A percentile compares a stretch with the other conserved stretches of the same genome.
phyloP scores from a whole-genome alignment of 371 early-diverging fungal genomes.

The Mortierella sp. region DNA sequence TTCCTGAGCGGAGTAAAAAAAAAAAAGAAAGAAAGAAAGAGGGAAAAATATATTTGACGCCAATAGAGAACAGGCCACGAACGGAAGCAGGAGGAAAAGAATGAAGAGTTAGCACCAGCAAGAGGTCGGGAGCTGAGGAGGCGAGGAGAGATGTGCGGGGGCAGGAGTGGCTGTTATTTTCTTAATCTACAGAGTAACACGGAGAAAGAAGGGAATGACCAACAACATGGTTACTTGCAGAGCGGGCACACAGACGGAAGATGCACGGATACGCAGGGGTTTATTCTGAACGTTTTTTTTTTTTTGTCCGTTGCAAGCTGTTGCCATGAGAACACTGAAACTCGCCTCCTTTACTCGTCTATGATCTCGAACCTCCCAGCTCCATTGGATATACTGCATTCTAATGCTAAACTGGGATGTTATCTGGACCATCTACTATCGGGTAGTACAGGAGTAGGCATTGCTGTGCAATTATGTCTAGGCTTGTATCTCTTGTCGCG shows the following conservation, averaged over 20 bases:
- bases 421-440: background rate
- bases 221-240: background rate
- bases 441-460: slow-evolving; percentile 2
- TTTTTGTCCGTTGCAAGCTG: slow-evolving; percentile 1
- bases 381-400: background rate
- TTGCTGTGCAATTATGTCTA: background rate
- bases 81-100: background rate
- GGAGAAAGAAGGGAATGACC: slow-evolving; percentile 15
- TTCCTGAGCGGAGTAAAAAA: background rate
- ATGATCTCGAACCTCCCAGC: background rate
- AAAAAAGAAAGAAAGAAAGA: background rate
- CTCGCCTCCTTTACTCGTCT: background rate
- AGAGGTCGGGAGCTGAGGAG: slow-evolving; percentile 2
- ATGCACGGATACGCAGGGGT: background rate
- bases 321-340: background rate
- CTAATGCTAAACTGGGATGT: no score
- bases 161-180: background rate
- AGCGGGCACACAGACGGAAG: background rate
- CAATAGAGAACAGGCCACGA: background rate
- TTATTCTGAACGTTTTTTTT: no score
- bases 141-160: slow-evolving; percentile 1
- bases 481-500: background rate
- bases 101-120: background rate
- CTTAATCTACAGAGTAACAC: background rate
- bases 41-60: background rate